Evolutionary conservation across 305 asterid species (phyloP).

Genomic region (Plantago lanceolata): DNA sequence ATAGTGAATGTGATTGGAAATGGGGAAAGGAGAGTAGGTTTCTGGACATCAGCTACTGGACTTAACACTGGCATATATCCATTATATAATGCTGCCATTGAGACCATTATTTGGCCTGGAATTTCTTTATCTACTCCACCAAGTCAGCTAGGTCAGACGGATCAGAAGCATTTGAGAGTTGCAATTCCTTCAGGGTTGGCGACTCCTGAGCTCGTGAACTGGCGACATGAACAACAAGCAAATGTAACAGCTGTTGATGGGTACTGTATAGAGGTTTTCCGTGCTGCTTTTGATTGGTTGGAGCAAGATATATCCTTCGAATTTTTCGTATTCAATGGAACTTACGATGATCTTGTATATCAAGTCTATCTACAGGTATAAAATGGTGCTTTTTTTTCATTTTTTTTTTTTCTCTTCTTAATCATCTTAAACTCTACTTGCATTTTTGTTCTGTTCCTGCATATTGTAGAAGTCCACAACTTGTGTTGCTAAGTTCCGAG

Average conservation of each 20-base stretch:
- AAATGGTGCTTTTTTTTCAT: no score
- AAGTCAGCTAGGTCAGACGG: conserved; percentile 6
- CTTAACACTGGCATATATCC: conserved; percentile 15
- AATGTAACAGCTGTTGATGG: conserved; percentile 15
- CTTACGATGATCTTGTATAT: conserved; percentile 27
- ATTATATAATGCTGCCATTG: conserved; percentile 7
- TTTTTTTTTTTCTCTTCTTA: no score
- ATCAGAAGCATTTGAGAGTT: conserved; percentile 27
- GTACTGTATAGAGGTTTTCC: conserved; percentile 29
- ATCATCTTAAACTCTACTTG: neutral
- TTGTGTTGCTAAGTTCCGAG: no score
- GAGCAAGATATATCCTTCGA: conserved; percentile 17
- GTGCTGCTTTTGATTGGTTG: conserved; percentile 22
- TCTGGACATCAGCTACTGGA: conserved; percentile 32
- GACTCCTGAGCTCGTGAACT: conserved; percentile 22
- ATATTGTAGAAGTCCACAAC: no score
- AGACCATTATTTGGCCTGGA: conserved; percentile 33
- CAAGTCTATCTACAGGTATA: conserved; percentile 31
- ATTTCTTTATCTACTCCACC: conserved; percentile 20
- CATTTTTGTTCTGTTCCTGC: neutral
- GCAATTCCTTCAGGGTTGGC: conserved; percentile 21
- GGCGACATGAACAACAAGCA: conserved; percentile 12
- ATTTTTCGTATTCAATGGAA: conserved; percentile 25
- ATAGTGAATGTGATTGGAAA: conserved; percentile 34
- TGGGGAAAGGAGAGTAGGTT: conserved; percentile 35